phyloP scores from a whole-genome alignment of 2,329 filamentous ascomycete species.

The Polychaeton citri region DNA sequence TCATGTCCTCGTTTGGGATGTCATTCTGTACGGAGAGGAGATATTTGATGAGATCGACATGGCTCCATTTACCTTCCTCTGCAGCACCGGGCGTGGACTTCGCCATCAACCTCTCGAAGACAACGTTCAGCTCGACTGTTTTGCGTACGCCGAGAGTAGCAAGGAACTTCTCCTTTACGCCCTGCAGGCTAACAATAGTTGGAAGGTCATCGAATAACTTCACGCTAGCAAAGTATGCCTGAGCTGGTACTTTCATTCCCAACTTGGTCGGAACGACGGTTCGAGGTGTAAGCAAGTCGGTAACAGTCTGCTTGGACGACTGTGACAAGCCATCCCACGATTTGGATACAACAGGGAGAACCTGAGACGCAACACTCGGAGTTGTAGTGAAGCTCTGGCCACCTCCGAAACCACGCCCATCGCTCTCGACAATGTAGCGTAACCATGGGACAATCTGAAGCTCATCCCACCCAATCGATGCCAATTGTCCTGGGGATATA shows the following conservation, averaged over 20 bases:
- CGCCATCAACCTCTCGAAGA: conserved; percentile 73
- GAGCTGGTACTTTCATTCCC: conserved; percentile 73
- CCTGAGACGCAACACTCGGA: conserved; percentile 59
- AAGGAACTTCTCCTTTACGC: conserved; percentile 84
- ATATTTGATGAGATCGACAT: conserved; percentile 90
- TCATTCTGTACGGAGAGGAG: conserved; percentile 79
- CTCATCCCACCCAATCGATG: conserved; percentile 74
- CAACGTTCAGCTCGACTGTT: conserved; percentile 85
- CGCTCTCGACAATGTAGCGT: conserved; percentile 59
- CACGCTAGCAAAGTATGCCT: conserved; percentile 88
- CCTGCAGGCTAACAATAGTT: conserved; percentile 59
- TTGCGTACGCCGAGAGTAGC: conserved; percentile 77
- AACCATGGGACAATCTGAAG: conserved; percentile 80
- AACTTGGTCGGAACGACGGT: conserved; percentile 79
- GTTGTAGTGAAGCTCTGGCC: conserved; percentile 60
- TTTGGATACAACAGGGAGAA: conserved; percentile 72
- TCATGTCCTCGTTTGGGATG: conserved; percentile 71
- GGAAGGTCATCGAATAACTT: conserved; percentile 91
- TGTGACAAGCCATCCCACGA: conserved; percentile 72
- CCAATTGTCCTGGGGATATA: conserved; percentile 54
- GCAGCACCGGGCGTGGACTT: conserved; percentile 35
- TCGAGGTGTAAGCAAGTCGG: conserved; percentile 50
- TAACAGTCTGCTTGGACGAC: conserved; percentile 51
- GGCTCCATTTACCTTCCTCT: conserved; percentile 60
- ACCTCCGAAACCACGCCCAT: conserved; percentile 44